A percentile compares a stretch with the other conserved stretches of the same genome.
Evolutionary conservation across 108 stramenopile genomes (phyloP).

Genomic region (Nitzschia inconspicua): DNA sequence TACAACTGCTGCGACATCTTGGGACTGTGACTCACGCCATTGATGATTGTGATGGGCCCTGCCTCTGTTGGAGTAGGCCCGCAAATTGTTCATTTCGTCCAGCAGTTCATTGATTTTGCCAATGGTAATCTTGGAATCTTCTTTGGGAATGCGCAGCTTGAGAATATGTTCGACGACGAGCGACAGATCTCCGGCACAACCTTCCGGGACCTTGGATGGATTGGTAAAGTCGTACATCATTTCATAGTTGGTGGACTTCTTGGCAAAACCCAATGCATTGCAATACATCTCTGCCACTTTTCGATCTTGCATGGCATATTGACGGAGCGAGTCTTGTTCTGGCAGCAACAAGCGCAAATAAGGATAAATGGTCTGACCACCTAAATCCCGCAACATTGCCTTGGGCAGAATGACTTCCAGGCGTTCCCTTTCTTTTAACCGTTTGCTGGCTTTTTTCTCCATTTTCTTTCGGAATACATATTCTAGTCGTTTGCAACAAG

Average conservation of each 20-base stretch:
- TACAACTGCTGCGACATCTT: not conserved
- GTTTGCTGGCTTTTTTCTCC: conserved; percentile 15
- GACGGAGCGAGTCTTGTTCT: conserved; percentile 57
- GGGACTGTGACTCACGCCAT: conserved; percentile 17
- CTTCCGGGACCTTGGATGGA: conserved; percentile 29
- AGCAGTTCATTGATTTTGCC: conserved; percentile 68
- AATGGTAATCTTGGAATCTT: conserved; percentile 41
- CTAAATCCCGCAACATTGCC: conserved; percentile 15
- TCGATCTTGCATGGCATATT: conserved; percentile 62
- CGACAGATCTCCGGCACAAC: conserved; percentile 58
- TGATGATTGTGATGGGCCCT: conserved; percentile 24
- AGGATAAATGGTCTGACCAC: conserved; percentile 52
- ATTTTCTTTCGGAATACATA: conserved; percentile 37
- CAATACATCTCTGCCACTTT: conserved; percentile 65
- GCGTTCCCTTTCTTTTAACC: conserved; percentile 25
- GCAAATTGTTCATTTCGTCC: conserved; percentile 60
- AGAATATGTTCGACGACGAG: conserved; percentile 58
- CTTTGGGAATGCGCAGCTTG: conserved; percentile 32
- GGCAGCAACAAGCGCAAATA: conserved; percentile 67
- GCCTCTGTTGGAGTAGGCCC: not conserved
- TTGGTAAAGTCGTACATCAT: conserved; percentile 56
- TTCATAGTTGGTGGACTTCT: conserved; percentile 30
- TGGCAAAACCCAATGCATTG: conserved; percentile 52
- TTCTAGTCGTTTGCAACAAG: conserved; percentile 55
- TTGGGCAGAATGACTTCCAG: conserved; percentile 45